Evolutionary conservation across 805 yeast species (phyloP).

Genomic region (Peterozyma xylosa): DNA sequence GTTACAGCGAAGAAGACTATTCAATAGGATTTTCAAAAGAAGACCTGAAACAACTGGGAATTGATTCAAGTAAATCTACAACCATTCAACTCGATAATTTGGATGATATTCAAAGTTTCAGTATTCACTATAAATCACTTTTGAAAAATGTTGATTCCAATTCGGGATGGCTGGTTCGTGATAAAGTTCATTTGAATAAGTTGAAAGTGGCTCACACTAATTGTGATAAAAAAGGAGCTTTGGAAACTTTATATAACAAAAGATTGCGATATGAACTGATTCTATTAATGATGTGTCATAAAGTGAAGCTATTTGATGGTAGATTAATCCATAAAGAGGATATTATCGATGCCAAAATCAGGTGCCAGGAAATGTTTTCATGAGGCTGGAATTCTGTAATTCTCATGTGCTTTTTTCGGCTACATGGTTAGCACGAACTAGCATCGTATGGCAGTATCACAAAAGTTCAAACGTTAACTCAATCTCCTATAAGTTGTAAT

Average conservation of each 20-base stretch:
- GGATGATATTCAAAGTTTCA: slow-evolving; percentile 36
- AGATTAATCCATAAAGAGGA: slow-evolving; percentile 2
- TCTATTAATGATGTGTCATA: slow-evolving; percentile 24
- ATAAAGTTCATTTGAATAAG: slow-evolving; percentile 19
- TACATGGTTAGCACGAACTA: no score
- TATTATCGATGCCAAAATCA: slow-evolving; percentile 7
- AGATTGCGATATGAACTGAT: slow-evolving; percentile 29
- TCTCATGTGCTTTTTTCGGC: no score
- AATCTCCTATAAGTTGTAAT: no score
- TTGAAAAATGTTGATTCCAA: slow-evolving; percentile 17
- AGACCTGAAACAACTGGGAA: not conserved
- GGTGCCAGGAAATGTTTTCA: not conserved
- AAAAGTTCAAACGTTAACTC: no score
- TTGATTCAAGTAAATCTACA: not conserved
- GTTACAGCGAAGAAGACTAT: not conserved
- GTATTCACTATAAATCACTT: slow-evolving; percentile 29
- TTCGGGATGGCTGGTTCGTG: slow-evolving; percentile 30
- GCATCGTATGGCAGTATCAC: no score
- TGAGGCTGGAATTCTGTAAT: no score
- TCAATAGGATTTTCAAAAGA: not conserved
- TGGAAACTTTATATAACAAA: slow-evolving; percentile 5
- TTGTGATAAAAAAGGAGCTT: not conserved
- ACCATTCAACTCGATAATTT: slow-evolving; percentile 26
- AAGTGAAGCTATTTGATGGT: slow-evolving; percentile 31
- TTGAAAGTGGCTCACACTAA: slow-evolving; percentile 11